Evolutionary conservation across 768 basidiomycete species (phyloP).

Genomic region (Boletus bicolor): DNA sequence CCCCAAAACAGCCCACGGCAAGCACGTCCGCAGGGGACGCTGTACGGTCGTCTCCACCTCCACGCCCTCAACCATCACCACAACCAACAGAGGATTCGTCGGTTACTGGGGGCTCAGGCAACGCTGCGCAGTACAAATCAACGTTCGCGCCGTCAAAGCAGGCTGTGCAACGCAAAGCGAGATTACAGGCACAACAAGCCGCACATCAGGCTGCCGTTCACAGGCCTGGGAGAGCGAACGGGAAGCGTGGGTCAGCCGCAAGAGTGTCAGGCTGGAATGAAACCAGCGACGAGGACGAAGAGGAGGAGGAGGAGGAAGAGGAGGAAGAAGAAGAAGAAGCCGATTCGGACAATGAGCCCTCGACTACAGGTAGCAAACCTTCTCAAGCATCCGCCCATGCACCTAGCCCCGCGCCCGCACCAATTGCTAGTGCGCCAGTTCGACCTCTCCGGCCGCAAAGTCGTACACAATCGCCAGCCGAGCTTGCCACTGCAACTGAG

Average conservation of each 20-base stretch:
- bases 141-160: constrained; percentile 86
- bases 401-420: constrained; percentile 17
- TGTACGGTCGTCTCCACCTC: constrained; percentile 11
- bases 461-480: constrained; percentile 30
- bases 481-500: constrained; percentile 29
- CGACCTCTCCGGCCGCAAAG: constrained; percentile 31
- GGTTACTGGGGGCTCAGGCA: constrained; percentile 24
- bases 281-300: constrained; percentile 76
- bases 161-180: constrained; percentile 82
- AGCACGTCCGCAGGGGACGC: constrained; percentile 4
- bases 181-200: constrained; percentile 77
- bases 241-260: constrained; percentile 39
- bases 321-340: constrained; percentile 67
- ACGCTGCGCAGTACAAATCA: constrained; percentile 57
- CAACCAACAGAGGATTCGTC: constrained; percentile 35
- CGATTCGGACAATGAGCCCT: constrained; percentile 56
- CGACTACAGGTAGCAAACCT: constrained; percentile 31
- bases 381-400: constrained; percentile 20
- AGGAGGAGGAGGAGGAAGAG: constrained; percentile 78
- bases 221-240: constrained; percentile 62
- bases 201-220: constrained; percentile 76
- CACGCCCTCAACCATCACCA: constrained; percentile 28
- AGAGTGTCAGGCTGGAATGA: constrained; percentile 51
- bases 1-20: constrained; percentile 10
- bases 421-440: constrained; percentile 20